These are phyloP conservation scores for Penicillium sp. DNA, from an alignment of 2,329 filamentous ascomycete species.

Conservation along the genomic window DNA sequence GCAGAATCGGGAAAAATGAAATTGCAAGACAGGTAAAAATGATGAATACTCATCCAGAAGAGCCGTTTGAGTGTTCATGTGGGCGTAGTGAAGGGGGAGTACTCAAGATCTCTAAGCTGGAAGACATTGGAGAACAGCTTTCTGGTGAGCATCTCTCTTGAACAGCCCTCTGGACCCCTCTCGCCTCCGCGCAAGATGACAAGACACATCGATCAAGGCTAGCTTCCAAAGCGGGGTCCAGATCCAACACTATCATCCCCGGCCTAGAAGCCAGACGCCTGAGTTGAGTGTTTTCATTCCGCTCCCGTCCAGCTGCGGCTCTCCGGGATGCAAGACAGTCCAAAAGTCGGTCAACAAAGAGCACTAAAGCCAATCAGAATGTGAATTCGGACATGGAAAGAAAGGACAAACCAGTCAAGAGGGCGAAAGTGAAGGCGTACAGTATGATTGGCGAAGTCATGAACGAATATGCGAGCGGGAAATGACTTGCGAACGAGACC, in stretches of 20 bases:
- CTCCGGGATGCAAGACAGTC: constrained; percentile 29
- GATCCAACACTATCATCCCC: constrained; percentile 9
- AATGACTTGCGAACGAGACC: constrained; percentile 36
- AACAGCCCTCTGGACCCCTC: background rate
- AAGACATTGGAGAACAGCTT: background rate
- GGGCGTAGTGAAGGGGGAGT: background rate
- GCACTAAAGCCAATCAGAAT: constrained; percentile 30
- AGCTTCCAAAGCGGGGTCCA: background rate
- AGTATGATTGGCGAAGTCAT: constrained; percentile 47
- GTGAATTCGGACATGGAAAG: background rate
- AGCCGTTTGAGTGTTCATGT: background rate
- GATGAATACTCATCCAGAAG: constrained; percentile 4
- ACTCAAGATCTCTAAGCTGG: background rate
- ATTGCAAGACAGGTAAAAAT: background rate
- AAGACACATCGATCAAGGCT: background rate
- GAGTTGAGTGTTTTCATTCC: constrained; percentile 26
- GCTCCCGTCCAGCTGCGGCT: constrained; percentile 30
- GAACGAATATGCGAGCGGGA: constrained; percentile 41
- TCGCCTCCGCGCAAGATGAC: background rate
- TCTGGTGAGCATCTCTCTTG: background rate
- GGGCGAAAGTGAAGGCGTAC: constrained; percentile 37
- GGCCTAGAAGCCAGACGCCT: constrained; percentile 12
- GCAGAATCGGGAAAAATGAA: background rate
- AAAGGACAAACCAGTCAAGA: constrained; percentile 34
- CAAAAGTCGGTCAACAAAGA: constrained; percentile 42